These are phyloP conservation scores for Yueomyces sinensis DNA, from an alignment of 805 yeast genomes.

Conservation along the genomic window DNA sequence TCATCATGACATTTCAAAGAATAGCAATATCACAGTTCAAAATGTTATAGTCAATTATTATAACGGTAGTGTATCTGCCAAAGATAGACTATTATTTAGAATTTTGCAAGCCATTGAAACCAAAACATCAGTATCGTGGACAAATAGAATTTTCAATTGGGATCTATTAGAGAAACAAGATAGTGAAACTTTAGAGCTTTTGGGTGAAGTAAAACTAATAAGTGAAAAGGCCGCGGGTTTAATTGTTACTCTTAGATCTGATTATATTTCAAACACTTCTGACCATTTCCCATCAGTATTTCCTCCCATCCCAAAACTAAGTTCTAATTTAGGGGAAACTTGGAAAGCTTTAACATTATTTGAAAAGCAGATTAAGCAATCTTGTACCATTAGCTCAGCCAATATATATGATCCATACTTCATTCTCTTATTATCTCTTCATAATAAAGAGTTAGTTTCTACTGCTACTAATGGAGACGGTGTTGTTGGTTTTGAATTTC, in stretches of 20 bases:
- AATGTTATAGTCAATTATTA: constrained; percentile 40
- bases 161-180: constrained; percentile 35
- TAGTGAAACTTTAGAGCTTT: constrained; percentile 30
- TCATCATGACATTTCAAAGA: constrained; percentile 30
- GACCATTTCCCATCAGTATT: constrained; percentile 21
- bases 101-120: constrained; percentile 49
- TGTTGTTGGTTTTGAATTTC: constrained; percentile 24
- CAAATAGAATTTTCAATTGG: constrained; percentile 51
- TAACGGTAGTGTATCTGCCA: constrained; percentile 46
- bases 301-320: constrained; percentile 18
- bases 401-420: constrained; percentile 59
- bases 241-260: constrained; percentile 38
- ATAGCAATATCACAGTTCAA: constrained; percentile 36
- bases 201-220: constrained; percentile 35
- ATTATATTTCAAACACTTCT: constrained; percentile 36
- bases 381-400: constrained; percentile 4
- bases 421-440: constrained; percentile 43
- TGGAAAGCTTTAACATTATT: constrained; percentile 23
- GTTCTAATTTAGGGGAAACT: constrained; percentile 3
- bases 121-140: constrained; percentile 44
- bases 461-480: constrained; percentile 21
- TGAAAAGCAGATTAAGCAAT: constrained; percentile 11
- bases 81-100: constrained; percentile 48
- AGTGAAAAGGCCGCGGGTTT: constrained; percentile 33
- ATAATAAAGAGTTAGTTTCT: constrained; percentile 49